Evolutionary conservation across 2,329 filamentous ascomycete species (phyloP), one percentile per base, ranked within the genome.

Genomic region (Calcarisporium arbuscula): DNA sequence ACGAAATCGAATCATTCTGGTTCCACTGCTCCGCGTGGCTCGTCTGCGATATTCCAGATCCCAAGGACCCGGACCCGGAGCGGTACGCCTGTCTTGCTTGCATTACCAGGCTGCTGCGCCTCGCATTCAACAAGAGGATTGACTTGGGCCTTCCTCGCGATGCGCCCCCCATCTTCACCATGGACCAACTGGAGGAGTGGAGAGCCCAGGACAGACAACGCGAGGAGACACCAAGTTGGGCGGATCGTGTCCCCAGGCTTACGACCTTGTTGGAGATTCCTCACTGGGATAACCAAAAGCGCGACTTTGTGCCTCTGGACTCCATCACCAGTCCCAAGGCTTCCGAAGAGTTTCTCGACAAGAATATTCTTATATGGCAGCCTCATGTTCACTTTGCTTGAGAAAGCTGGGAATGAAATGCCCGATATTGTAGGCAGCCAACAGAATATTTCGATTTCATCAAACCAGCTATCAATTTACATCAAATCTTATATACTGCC

Each of bases 81-180:
- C 41, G 43, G 20, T 47, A 46, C 30, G 45, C 43, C 35, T 42
- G 38, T n/a, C 29, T 46, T 6, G 45, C 45, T n/a, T 44, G 45
- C 30, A 44, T 46, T 16, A 36, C 45, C 3, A 25, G 34, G 12
- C 23, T 47, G 15, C 37, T 45, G 11, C 28, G 34, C 7, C 28
- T 39, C 14, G 41, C 40, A 1, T 47, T 47, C 15, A 46, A 47
- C 20, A 25, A 29, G 30, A 28, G 43, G 8, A 42, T 47, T n/a
- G 35, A 40, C 9, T 23, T 44, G 23, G 43, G 41, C 2, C 34
- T 47, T 6, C 45, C 39, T 1, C 39, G 43, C n/a, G 41, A 43
- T 22, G 43, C 39, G 4, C 44, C 43, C 4, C 34, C 44, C 0
- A 35, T 45, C 20, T 42, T 45, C 18, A 45, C 40, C 5, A 30